These are phyloP conservation scores for Zarea fungicola DNA, from an alignment of 2,329 filamentous ascomycete species.

Conservation along the genomic window DNA sequence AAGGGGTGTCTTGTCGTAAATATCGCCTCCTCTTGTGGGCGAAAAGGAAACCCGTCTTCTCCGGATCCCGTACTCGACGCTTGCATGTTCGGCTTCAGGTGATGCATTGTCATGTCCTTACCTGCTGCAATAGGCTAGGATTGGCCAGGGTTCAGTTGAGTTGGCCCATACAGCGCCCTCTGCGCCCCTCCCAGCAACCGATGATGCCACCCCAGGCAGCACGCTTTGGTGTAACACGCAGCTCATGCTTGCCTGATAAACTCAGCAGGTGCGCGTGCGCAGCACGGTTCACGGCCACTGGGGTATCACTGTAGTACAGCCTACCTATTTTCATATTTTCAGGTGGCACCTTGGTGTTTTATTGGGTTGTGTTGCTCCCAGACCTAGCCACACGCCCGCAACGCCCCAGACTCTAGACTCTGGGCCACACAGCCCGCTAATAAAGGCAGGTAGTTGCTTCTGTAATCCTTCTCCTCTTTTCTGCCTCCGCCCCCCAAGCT, in stretches of 20 bases:
- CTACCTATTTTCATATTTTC: too few relatives aligned
- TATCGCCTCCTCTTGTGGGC: neutral
- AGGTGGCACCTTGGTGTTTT: too few relatives aligned
- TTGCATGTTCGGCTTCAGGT: neutral
- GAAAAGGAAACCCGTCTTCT: neutral
- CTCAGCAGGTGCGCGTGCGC: too few relatives aligned
- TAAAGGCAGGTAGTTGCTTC: neutral
- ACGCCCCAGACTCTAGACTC: neutral
- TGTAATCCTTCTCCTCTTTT: slow-evolving; percentile 12
- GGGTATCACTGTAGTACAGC: too few relatives aligned
- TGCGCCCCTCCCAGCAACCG: too few relatives aligned
- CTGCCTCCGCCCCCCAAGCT: slow-evolving; percentile 9
- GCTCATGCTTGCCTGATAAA: too few relatives aligned
- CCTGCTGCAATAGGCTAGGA: slow-evolving; percentile 8
- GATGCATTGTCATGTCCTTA: neutral
- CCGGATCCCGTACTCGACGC: neutral
- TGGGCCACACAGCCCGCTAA: too few relatives aligned
- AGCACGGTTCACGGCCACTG: too few relatives aligned
- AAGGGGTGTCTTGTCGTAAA: neutral
- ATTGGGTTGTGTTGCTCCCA: too few relatives aligned
- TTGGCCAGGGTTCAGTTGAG: slow-evolving; percentile 4
- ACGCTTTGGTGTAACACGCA: too few relatives aligned
- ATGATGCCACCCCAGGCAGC: too few relatives aligned
- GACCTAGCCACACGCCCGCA: neutral
- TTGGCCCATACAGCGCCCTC: too few relatives aligned